These are phyloP conservation scores for Ascodesmis nigricans DNA, from an alignment of 495 filamentous ascomycete genomes.

Conservation along the genomic window DNA sequence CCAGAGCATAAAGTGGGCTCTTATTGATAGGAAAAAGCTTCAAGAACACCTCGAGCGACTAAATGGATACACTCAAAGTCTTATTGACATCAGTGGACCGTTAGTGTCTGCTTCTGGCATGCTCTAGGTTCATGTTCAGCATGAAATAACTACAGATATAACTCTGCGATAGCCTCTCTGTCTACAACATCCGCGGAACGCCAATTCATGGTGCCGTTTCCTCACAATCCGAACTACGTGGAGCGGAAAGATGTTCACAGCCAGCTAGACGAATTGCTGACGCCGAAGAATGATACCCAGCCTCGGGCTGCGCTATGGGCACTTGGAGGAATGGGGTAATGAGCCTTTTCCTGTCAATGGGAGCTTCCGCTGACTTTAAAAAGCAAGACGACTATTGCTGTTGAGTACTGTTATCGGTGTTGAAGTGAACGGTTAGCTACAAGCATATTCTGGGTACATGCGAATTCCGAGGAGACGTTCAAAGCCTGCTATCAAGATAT, in stretches of 20 bases:
- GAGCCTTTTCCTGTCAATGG: not conserved
- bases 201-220: slow-evolving; percentile 9
- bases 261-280: not conserved
- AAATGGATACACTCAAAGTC: too few species aligned
- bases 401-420: slow-evolving; percentile 3
- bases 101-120: too few species aligned
- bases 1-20: too few species aligned
- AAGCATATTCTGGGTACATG: slow-evolving; percentile 1
- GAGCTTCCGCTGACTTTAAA: not conserved
- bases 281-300: not conserved
- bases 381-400: slow-evolving; percentile 4
- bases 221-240: slow-evolving; percentile 2
- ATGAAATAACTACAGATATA: too few species aligned
- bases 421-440: not conserved
- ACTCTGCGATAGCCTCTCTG: too few species aligned
- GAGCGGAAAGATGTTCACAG: slow-evolving; percentile 3
- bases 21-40: too few species aligned
- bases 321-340: slow-evolving; percentile 7
- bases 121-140: too few species aligned
- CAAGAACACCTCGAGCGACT: too few species aligned
- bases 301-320: slow-evolving; percentile 6
- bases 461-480: slow-evolving; percentile 1
- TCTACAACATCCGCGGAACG: too few species aligned
- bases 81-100: too few species aligned
- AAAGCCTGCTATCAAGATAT: slow-evolving; percentile 2